These are phyloP conservation scores for Neoboletus brunneissimus DNA, from an alignment of 768 basidiomycete species.

Conservation along the genomic window DNA sequence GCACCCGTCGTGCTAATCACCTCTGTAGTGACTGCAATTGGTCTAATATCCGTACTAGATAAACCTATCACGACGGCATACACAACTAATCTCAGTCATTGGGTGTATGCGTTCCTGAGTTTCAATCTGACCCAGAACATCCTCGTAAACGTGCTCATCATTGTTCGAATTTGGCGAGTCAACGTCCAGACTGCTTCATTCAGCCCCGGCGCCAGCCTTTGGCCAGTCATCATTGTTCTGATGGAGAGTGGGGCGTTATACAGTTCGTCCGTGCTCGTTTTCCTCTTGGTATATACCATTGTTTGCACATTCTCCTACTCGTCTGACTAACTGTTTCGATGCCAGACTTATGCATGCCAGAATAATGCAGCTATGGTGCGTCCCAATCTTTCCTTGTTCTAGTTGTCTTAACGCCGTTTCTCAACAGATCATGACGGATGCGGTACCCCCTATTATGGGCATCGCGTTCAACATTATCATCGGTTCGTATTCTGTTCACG, in stretches of 20 bases:
- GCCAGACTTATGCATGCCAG: slow-evolving; percentile 1
- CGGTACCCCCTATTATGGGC: slow-evolving; percentile 7
- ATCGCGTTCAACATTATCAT: slow-evolving; percentile 10
- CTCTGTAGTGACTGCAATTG: neutral
- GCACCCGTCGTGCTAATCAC: neutral
- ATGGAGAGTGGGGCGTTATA: slow-evolving; percentile 11
- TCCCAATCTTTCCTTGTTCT: neutral
- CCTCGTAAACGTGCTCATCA: slow-evolving; percentile 5
- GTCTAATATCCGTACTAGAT: neutral
- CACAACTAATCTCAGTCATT: neutral
- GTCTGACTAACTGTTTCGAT: neutral
- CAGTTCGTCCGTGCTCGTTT: slow-evolving; percentile 3
- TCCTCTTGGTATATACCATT: slow-evolving; percentile 1
- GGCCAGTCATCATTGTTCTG: slow-evolving; percentile 1
- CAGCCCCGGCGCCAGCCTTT: neutral
- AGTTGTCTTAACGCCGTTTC: neutral
- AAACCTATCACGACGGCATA: slow-evolving; percentile 1
- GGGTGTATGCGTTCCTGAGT: slow-evolving; percentile 6
- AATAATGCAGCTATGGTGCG: slow-evolving; percentile 6
- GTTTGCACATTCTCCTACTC: neutral
- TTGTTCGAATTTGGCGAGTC: slow-evolving; percentile 7
- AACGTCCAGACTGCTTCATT: neutral
- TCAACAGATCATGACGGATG: slow-evolving; percentile 6
- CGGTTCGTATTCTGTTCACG: neutral
- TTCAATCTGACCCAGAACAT: slow-evolving; percentile 9